Evolutionary conservation across 75 land plant species (phyloP).

Genomic region (Cunninghamia lanceolata): DNA sequence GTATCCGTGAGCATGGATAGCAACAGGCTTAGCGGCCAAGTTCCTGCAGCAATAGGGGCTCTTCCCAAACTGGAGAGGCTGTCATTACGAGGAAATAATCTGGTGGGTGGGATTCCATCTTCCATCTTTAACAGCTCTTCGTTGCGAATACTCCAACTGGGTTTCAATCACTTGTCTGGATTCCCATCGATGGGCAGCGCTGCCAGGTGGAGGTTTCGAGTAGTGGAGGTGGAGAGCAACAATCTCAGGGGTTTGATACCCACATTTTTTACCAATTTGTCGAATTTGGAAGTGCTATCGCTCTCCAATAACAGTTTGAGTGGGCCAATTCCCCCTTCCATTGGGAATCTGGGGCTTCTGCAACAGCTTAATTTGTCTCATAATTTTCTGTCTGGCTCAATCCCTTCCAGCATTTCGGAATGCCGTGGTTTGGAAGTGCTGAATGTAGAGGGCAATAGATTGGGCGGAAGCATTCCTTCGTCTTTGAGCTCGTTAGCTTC

Average conservation of each 20-base stretch:
- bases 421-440: slow-evolving; percentile 32
- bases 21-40: slow-evolving; percentile 46
- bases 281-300: slow-evolving; percentile 33
- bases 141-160: slow-evolving; percentile 49
- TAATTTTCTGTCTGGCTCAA: slow-evolving; percentile 45
- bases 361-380: slow-evolving; percentile 49
- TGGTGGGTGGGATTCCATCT: slow-evolving; percentile 54
- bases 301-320: slow-evolving; percentile 50
- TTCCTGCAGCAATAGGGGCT: slow-evolving; percentile 58
- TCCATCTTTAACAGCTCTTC: slow-evolving; percentile 47
- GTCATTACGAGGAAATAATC: slow-evolving; percentile 47
- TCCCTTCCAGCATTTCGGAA: slow-evolving; percentile 34
- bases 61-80: slow-evolving; percentile 45
- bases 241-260: slow-evolving; percentile 44
- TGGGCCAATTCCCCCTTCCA: slow-evolving; percentile 48
- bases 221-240: slow-evolving; percentile 52
- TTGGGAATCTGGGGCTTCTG: slow-evolving; percentile 43
- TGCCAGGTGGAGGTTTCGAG: slow-evolving; percentile 18
- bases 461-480: slow-evolving; percentile 30
- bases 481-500: slow-evolving; percentile 21
- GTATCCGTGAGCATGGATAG: slow-evolving; percentile 44
- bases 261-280: slow-evolving; percentile 21
- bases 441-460: slow-evolving; percentile 29
- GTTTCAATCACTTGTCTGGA: slow-evolving; percentile 49
- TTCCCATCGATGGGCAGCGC: slow-evolving; percentile 17